A percentile compares a stretch with the other conserved stretches of the same genome.
phyloP scores from a whole-genome alignment of 192 early-diverging fungal species.

The Coemansia sp. region DNA sequence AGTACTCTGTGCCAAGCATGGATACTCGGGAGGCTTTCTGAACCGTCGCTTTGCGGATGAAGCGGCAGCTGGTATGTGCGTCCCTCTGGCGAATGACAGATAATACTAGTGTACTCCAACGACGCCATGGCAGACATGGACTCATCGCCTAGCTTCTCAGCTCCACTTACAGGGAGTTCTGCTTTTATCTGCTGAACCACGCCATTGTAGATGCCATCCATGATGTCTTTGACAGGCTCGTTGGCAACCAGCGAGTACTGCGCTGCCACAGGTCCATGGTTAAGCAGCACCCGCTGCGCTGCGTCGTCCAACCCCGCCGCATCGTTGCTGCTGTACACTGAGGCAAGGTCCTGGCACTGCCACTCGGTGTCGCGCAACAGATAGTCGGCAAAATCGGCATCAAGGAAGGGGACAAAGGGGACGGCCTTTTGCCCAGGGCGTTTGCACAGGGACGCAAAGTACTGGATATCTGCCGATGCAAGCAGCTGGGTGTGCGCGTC shows the following conservation, averaged over 20 bases:
- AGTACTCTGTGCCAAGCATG: slow-evolving; percentile 67
- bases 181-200: slow-evolving; percentile 62
- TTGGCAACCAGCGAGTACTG: slow-evolving; percentile 68
- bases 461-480: slow-evolving; percentile 35
- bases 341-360: slow-evolving; percentile 84
- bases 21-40: slow-evolving; percentile 1
- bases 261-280: slow-evolving; percentile 86
- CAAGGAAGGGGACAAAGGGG: slow-evolving; percentile 88
- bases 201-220: slow-evolving; percentile 76
- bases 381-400: slow-evolving; percentile 90
- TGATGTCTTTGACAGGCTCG: slow-evolving; percentile 85
- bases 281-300: slow-evolving; percentile 81
- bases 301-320: slow-evolving; percentile 57
- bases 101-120: not conserved
- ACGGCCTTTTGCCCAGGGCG: slow-evolving; percentile 77
- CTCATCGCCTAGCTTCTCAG: not conserved
- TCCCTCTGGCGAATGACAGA: not conserved
- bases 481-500: slow-evolving; percentile 16
- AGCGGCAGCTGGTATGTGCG: slow-evolving; percentile 19
- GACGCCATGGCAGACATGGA: not conserved
- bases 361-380: slow-evolving; percentile 91
- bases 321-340: slow-evolving; percentile 56
- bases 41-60: not conserved
- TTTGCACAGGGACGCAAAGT: slow-evolving; percentile 34
- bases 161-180: not conserved